These are phyloP conservation scores for Meripilus lineatus DNA, from an alignment of 1,284 basidiomycete genomes.

Conservation along the genomic window DNA sequence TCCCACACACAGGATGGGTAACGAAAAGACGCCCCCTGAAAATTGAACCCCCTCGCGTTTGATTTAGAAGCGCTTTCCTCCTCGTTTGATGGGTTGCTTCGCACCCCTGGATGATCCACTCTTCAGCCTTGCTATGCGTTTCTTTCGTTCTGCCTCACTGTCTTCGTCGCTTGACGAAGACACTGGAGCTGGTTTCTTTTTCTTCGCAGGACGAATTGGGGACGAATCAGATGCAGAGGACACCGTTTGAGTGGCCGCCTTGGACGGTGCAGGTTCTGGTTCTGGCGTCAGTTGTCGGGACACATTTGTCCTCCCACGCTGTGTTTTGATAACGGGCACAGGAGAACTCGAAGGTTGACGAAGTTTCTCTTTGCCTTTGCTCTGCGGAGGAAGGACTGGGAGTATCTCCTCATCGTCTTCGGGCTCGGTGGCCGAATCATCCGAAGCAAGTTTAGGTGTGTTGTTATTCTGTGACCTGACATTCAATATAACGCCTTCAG, in stretches of 20 bases:
- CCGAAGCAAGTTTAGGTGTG: constrained; percentile 15
- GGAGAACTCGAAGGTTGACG: constrained; percentile 7
- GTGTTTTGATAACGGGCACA: too few species aligned
- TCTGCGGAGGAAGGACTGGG: background rate
- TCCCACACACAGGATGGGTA: too few species aligned
- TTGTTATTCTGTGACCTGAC: constrained; percentile 1
- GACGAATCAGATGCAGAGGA: constrained; percentile 29
- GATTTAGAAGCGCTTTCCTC: constrained; percentile 62
- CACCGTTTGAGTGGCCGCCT: too few species aligned
- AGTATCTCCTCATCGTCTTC: constrained; percentile 14
- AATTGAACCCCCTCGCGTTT: too few species aligned
- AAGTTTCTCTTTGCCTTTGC: constrained; percentile 6
- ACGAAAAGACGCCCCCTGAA: too few species aligned
- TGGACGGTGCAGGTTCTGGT: too few species aligned
- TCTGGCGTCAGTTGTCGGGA: constrained; percentile 11
- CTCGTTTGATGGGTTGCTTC: constrained; percentile 69
- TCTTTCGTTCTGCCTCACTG: constrained; percentile 47
- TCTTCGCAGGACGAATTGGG: constrained; percentile 41
- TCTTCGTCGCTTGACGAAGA: constrained; percentile 44
- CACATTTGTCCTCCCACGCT: constrained; percentile 14
- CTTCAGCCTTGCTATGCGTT: constrained; percentile 33
- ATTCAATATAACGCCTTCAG: background rate
- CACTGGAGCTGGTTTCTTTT: constrained; percentile 31
- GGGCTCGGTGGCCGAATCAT: constrained; percentile 48
- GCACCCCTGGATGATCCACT: constrained; percentile 40